Conservation (phyloP, 352 stramenopile genomes). For the Thraustotheca clavata region DNA sequence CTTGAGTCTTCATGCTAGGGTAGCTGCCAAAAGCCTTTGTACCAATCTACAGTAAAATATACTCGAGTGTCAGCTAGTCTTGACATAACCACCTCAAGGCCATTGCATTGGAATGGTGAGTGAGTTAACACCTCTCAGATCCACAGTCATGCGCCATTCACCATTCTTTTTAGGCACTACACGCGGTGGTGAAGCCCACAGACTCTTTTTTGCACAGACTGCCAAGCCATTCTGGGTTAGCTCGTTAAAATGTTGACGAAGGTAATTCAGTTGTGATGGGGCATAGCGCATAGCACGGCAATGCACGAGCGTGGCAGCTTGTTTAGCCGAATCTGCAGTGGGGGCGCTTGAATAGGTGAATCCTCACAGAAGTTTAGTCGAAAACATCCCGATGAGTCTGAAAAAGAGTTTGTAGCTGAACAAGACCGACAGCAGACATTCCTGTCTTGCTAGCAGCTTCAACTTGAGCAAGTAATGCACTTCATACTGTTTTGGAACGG, state of each 20-base stretch:
- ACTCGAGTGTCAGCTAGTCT: neutral
- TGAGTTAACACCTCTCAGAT: constrained; percentile 19
- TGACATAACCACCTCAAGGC: constrained; percentile 16
- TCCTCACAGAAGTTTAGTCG: neutral
- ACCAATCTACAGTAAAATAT: constrained; percentile 16
- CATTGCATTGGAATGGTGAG: constrained; percentile 16
- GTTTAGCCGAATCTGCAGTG: constrained; percentile 6
- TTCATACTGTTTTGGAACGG: too few species aligned
- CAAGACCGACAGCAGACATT: too few species aligned
- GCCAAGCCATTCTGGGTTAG: constrained; percentile 14
- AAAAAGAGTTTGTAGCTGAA: too few species aligned
- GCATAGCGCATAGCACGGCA: constrained; percentile 7
- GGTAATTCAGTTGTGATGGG: constrained; percentile 11
- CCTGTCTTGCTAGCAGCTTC: too few species aligned
- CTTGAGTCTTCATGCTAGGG: constrained; percentile 16
- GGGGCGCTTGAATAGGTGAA: neutral
- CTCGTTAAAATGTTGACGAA: constrained; percentile 15
- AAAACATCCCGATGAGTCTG: too few species aligned
- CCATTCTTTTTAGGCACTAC: constrained; percentile 24
- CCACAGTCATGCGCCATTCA: constrained; percentile 19
- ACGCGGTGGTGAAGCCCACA: constrained; percentile 20
- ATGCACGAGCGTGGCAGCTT: constrained; percentile 14
- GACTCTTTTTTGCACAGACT: constrained; percentile 3
- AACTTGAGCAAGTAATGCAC: too few species aligned
- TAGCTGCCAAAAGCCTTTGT: constrained; percentile 15